Base-by-base conservation (phyloP, 2,329 filamentous ascomycete species). In the Lecanosticta acicola region DNA sequence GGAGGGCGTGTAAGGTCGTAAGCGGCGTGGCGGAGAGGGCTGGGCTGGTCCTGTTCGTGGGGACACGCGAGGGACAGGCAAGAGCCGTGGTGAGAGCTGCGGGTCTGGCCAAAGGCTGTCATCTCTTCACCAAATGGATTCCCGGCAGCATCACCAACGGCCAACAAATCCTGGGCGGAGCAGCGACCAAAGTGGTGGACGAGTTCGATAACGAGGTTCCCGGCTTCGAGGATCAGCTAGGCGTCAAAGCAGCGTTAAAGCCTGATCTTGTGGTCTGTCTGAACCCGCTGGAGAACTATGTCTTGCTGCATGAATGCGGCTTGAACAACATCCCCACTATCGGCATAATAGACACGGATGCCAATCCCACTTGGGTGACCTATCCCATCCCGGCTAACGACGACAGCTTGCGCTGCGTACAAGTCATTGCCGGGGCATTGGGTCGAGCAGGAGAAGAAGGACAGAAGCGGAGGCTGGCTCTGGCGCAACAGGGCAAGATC, bases 381-480 rank as follows among this genome's bases (percentile, higher is more conserved):
- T 98, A 98, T 65, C 86, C 87, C 11, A 96, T 98, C 57, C 93
- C 93, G 1, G 88, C 88, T 41, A 98, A 98, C 66, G 93, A 98
- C 64, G 93, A 98, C 75, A 94, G 89, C 79, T 69, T 95, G 56
- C 84, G 93, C 50, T 83, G 84, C 54, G 78, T 89, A 40, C 80
- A 84, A 57, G 76, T 96, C 50, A 87, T 98, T 57, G 85, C 83
- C 3, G 89, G 89, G 43, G 83, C 93, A 1, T 75, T 98, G 32
- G 91, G 90, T 33, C 79, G 85, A 42, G 93, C 93, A 1, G 93
- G 87, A 8, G 74, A 94, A 70, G 74, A 78, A 42, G 93, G 93
- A 32, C 83, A 89, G 62, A 68, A 74, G 58, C 76, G 78, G 49
- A 79, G 91, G 45, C 69, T 85, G 35, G 71, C 73, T 33, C 77